A percentile compares a stretch with the other conserved stretches of the same genome.
These are phyloP conservation scores for Quercus engelmannii DNA, from an alignment of 306 rosid species.

Conservation along the genomic window DNA sequence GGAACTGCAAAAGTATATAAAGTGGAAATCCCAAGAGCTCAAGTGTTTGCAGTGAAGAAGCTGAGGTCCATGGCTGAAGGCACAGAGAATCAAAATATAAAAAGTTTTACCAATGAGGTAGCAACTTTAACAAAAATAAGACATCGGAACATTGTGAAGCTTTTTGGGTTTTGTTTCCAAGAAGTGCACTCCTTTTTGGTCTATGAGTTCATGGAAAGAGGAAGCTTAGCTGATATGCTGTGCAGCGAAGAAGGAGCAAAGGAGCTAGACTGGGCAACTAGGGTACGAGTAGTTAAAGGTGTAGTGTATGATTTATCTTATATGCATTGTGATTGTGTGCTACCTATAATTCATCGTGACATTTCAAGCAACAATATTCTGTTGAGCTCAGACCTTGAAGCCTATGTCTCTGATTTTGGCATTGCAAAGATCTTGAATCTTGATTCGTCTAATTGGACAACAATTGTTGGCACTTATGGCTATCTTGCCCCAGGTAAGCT, in stretches of 20 bases:
- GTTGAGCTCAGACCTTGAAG: neutral
- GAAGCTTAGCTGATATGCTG: constrained; percentile 12
- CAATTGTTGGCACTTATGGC: too few species aligned
- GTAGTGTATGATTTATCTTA: neutral
- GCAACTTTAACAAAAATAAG: too few species aligned
- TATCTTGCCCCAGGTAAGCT: neutral
- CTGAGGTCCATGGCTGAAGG: neutral
- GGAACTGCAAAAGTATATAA: too few species aligned
- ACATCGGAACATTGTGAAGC: too few species aligned
- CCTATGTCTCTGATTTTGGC: neutral
- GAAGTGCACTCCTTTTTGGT: too few species aligned
- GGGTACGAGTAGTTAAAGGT: neutral
- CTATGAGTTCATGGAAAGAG: neutral
- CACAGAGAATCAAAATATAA: neutral
- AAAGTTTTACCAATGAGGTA: neutral
- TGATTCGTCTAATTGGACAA: too few species aligned
- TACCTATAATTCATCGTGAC: neutral
- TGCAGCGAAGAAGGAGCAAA: neutral
- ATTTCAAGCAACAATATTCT: neutral
- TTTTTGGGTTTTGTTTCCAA: too few species aligned
- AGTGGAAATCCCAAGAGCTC: neutral
- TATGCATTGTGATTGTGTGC: too few species aligned
- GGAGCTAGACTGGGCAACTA: constrained; percentile 18
- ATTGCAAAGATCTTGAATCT: too few species aligned
- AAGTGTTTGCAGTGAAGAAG: neutral